Evolutionary conservation across 2,329 filamentous ascomycete species (phyloP).

Genomic region (Ceratocystis cacaofunesta): DNA sequence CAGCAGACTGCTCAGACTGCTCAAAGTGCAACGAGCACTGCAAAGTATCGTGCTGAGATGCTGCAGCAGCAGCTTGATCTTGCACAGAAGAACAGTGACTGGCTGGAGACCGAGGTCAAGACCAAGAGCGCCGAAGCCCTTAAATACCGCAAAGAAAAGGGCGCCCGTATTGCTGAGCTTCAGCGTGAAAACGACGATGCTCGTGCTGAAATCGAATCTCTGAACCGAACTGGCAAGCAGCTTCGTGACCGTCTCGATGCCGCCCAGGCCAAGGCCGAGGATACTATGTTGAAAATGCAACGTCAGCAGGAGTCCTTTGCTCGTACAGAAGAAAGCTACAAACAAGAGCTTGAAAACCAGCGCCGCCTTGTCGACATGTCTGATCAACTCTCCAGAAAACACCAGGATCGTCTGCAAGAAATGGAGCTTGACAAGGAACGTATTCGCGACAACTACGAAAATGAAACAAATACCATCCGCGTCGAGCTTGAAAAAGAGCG

Average conservation of each 20-base stretch:
- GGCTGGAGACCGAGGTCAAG: conserved; percentile 82
- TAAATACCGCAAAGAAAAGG: conserved; percentile 90
- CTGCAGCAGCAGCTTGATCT: conserved; percentile 82
- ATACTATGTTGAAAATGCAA: conserved; percentile 66
- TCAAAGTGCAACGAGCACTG: conserved; percentile 61
- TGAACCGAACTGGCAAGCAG: conserved; percentile 65
- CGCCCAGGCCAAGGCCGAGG: conserved; percentile 73
- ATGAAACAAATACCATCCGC: conserved; percentile 40
- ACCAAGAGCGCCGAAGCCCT: conserved; percentile 75
- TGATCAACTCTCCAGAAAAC: conserved; percentile 58
- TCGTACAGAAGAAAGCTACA: conserved; percentile 71
- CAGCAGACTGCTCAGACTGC: conserved; percentile 75
- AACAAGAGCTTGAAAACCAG: conserved; percentile 69
- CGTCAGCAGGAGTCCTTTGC: conserved; percentile 72
- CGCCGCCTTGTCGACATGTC: conserved; percentile 71
- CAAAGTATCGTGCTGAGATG: conserved; percentile 81
- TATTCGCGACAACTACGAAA: conserved; percentile 50
- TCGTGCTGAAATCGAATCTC: conserved; percentile 56
- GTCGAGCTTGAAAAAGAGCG: conserved; percentile 42
- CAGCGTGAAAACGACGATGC: conserved; percentile 81
- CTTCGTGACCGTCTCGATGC: conserved; percentile 71
- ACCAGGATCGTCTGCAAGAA: conserved; percentile 54
- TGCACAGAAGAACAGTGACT: conserved; percentile 79
- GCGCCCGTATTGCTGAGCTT: conserved; percentile 71
- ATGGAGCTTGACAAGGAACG: conserved; percentile 47